Conservation (phyloP, 495 filamentous ascomycete genomes). For the Tuber indicum region DNA sequence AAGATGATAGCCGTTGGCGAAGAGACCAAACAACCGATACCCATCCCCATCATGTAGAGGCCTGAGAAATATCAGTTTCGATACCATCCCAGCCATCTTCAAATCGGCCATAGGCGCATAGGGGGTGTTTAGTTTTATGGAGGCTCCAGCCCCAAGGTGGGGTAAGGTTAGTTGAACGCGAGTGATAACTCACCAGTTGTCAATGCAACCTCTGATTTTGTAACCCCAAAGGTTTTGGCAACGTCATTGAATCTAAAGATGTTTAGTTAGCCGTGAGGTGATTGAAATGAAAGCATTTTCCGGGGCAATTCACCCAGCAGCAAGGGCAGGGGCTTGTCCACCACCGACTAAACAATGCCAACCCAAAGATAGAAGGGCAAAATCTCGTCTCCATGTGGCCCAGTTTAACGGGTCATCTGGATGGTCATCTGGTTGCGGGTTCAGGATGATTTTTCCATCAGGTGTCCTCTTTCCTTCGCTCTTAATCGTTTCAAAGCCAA, state of each 20-base stretch:
- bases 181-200: slow-evolving; percentile 54
- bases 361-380: slow-evolving; percentile 73
- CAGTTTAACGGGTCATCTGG: slow-evolving; percentile 91
- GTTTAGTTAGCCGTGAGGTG: background rate
- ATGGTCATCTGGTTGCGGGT: slow-evolving; percentile 88
- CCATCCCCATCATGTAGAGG: slow-evolving; percentile 90
- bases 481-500: slow-evolving; percentile 39
- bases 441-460: slow-evolving; percentile 79
- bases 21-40: slow-evolving; percentile 72
- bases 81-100: background rate
- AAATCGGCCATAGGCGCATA: background rate
- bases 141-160: background rate
- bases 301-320: slow-evolving; percentile 54
- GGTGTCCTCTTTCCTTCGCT: slow-evolving; percentile 65
- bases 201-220: slow-evolving; percentile 68
- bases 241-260: slow-evolving; percentile 61
- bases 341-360: slow-evolving; percentile 91
- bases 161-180: background rate
- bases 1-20: slow-evolving; percentile 87
- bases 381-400: slow-evolving; percentile 74
- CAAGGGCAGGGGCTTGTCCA: slow-evolving; percentile 84
- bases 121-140: background rate
- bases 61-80: slow-evolving; percentile 46
- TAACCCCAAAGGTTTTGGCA: slow-evolving; percentile 61
- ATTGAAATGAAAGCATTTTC: background rate